These are phyloP conservation scores for Pyracantha coccinea DNA, from an alignment of 331 rosid species.

Conservation along the genomic window DNA sequence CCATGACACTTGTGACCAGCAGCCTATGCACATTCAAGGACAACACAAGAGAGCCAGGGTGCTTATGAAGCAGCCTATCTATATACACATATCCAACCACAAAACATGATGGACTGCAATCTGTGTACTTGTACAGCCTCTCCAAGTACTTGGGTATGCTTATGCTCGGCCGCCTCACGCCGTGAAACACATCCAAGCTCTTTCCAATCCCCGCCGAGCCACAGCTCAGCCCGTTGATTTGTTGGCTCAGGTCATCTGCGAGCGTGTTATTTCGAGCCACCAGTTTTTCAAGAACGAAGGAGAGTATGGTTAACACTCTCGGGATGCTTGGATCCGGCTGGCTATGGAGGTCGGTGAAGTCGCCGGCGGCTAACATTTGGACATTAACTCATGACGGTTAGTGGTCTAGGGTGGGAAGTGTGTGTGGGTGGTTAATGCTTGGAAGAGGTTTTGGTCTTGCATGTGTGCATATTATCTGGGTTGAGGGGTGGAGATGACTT, in stretches of 20 bases:
- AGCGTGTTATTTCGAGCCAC: constrained; percentile 76
- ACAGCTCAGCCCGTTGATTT: constrained; percentile 20
- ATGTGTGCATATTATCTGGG: constrained; percentile 30
- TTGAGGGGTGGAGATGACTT: background rate
- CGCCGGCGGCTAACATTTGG: constrained; percentile 52
- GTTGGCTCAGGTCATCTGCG: constrained; percentile 27
- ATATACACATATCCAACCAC: constrained; percentile 85
- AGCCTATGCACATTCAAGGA: constrained; percentile 82
- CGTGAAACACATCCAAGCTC: constrained; percentile 67
- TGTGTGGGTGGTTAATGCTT: constrained; percentile 26
- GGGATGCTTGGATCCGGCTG: constrained; percentile 52
- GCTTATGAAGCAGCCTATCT: constrained; percentile 65
- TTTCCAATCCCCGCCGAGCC: constrained; percentile 37
- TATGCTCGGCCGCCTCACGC: constrained; percentile 73
- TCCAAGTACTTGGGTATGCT: constrained; percentile 84
- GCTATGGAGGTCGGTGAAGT: constrained; percentile 32
- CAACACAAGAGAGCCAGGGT: constrained; percentile 72
- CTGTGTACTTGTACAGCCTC: constrained; percentile 82
- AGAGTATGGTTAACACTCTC: constrained; percentile 58
- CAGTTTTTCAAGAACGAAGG: constrained; percentile 61
- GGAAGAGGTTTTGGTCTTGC: background rate
- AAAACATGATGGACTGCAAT: constrained; percentile 90
- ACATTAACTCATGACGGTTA: constrained; percentile 15
- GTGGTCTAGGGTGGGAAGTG: constrained; percentile 3
- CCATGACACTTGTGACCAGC: constrained; percentile 68